Percentiles rank a stretch among this genome's conserved stretches.
phyloP scores from a whole-genome alignment of 371 early-diverging fungal genomes.

The Mortierella sp. region DNA sequence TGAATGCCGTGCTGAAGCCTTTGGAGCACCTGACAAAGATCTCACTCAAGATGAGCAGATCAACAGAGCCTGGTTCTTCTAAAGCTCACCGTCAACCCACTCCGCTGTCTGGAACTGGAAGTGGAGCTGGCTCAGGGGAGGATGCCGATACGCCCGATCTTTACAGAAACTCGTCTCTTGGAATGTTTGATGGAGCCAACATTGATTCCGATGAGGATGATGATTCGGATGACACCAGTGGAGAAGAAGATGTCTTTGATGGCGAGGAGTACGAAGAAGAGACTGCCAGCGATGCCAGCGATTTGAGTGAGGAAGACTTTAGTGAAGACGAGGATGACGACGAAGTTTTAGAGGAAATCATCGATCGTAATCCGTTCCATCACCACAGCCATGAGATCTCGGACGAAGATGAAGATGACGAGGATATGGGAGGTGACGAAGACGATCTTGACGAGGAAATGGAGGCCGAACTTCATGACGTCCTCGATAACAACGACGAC shows the following conservation, averaged over 20 bases:
- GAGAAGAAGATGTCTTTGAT: conserved; percentile 77
- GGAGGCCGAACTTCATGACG: conserved; percentile 57
- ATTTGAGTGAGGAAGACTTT: conserved; percentile 73
- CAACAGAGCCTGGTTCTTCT: conserved; percentile 59
- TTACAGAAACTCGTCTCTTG: conserved; percentile 92
- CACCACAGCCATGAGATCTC: conserved; percentile 66
- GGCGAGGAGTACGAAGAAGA: conserved; percentile 81
- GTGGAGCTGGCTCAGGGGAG: conserved; percentile 67
- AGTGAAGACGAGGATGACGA: conserved; percentile 72
- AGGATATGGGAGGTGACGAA: conserved; percentile 70
- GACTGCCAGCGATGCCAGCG: conserved; percentile 78
- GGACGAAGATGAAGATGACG: conserved; percentile 65
- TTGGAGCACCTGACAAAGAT: conserved; percentile 89
- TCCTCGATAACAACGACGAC: conserved; percentile 36
- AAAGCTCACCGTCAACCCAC: conserved; percentile 47
- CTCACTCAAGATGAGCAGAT: conserved; percentile 84
- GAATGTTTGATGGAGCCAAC: conserved; percentile 82
- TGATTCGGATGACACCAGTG: conserved; percentile 71
- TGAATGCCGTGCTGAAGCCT: conserved; percentile 85
- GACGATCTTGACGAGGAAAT: conserved; percentile 64
- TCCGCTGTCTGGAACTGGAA: conserved; percentile 53
- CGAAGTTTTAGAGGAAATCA: conserved; percentile 70
- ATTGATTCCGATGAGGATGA: conserved; percentile 76
- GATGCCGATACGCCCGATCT: conserved; percentile 86
- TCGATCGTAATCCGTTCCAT: conserved; percentile 70